Evolutionary conservation across 2,329 filamentous ascomycete species (phyloP).

Genomic region (Didymella sp.): DNA sequence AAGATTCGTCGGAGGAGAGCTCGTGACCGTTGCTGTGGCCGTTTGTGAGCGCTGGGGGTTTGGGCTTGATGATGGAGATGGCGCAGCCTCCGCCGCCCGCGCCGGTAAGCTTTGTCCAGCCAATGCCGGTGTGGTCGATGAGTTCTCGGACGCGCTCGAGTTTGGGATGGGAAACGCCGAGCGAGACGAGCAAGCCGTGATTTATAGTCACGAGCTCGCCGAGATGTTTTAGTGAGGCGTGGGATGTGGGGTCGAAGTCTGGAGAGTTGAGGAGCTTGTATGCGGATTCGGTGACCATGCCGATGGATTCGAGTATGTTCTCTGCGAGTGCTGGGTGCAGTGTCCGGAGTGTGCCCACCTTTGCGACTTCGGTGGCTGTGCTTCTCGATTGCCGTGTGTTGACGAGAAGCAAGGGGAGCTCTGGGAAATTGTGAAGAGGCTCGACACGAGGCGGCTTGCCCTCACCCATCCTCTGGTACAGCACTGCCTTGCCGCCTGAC

Average conservation of each 20-base stretch:
- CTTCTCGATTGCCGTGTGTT: constrained; percentile 89
- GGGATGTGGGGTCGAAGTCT: constrained; percentile 70
- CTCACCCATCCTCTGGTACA: constrained; percentile 85
- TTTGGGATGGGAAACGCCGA: constrained; percentile 93
- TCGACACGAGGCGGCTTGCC: constrained; percentile 76
- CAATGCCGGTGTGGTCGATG: constrained; percentile 80
- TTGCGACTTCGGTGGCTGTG: constrained; percentile 83
- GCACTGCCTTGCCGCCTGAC: constrained; percentile 89
- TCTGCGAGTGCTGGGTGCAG: constrained; percentile 79
- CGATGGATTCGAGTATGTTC: constrained; percentile 83
- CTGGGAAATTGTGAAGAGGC: constrained; percentile 85
- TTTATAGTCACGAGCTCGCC: constrained; percentile 93
- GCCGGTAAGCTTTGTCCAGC: constrained; percentile 97
- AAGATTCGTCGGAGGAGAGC: constrained; percentile 30
- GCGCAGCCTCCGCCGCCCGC: constrained; percentile 95
- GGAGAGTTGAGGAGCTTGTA: constrained; percentile 63
- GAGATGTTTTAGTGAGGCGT: constrained; percentile 71
- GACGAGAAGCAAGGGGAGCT: constrained; percentile 86
- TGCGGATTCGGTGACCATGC: constrained; percentile 70
- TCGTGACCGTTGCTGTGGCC: constrained; percentile 45
- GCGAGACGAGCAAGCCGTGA: constrained; percentile 86
- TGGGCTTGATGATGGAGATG: constrained; percentile 84
- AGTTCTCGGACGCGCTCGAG: constrained; percentile 91
- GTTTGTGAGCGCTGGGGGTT: constrained; percentile 55
- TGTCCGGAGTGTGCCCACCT: constrained; percentile 76